A percentile compares a stretch with the other conserved stretches of the same genome.
Evolutionary conservation across 164 flowering plant genomes (phyloP).

Genomic region (Nymphaea thermarum): DNA sequence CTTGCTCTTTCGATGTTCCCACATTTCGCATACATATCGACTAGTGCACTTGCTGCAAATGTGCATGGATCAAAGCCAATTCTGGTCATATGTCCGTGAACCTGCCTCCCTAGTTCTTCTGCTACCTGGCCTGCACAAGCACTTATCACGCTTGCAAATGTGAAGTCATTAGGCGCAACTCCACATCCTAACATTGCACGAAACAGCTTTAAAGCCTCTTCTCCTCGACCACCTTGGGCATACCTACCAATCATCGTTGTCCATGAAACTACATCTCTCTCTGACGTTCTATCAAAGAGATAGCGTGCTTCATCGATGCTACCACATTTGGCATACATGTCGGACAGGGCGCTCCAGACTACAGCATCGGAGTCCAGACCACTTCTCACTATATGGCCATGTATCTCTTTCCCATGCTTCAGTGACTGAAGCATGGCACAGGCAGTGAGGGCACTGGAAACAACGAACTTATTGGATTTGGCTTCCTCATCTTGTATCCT

Average conservation of each 20-base stretch:
- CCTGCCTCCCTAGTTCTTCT: conserved; percentile 19
- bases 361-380: conserved; percentile 17
- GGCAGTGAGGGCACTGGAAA: conserved; percentile 20
- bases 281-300: conserved; percentile 14
- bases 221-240: conserved; percentile 14
- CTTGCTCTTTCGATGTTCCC: conserved; percentile 18
- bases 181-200: conserved; percentile 12
- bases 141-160: conserved; percentile 20
- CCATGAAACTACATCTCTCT: conserved; percentile 22
- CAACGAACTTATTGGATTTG: conserved; percentile 15
- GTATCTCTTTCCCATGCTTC: conserved; percentile 19
- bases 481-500: conserved; percentile 6
- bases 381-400: conserved; percentile 15
- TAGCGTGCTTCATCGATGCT: conserved; percentile 16
- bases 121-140: conserved; percentile 17
- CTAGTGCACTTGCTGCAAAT: conserved; percentile 16
- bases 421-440: conserved; percentile 15
- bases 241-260: conserved; percentile 24
- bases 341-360: conserved; percentile 23
- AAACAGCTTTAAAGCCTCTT: conserved; percentile 20
- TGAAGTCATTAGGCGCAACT: conserved; percentile 21
- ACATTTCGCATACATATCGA: conserved; percentile 27
- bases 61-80: conserved; percentile 17
- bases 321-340: conserved; percentile 26
- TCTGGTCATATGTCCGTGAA: conserved; percentile 20